phyloP scores from a whole-genome alignment of 192 early-diverging fungal genomes.

The Coemansia sp. region DNA sequence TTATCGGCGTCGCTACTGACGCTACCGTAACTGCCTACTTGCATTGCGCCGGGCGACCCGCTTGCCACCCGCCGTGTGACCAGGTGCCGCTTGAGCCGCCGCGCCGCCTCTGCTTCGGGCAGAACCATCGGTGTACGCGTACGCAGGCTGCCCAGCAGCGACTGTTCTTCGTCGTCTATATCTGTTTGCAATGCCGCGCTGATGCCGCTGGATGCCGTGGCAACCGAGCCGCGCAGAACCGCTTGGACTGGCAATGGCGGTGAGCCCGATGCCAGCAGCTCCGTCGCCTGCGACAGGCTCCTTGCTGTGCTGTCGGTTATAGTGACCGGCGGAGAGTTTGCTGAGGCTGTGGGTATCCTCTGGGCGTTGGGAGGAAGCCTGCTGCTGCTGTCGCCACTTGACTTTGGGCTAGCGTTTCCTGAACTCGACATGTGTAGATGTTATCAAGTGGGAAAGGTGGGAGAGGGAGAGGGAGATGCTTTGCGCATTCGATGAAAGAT shows the following conservation, averaged over 20 bases:
- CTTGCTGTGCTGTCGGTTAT: slow-evolving; percentile 12
- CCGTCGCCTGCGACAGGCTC: slow-evolving; percentile 31
- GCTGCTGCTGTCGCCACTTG: background rate
- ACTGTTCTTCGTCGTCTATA: slow-evolving; percentile 10
- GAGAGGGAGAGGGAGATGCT: no score
- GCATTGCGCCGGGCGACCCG: slow-evolving; percentile 32
- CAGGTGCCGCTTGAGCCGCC: slow-evolving; percentile 69
- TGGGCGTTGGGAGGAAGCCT: slow-evolving; percentile 44
- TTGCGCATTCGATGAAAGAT: no score
- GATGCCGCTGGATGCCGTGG: background rate
- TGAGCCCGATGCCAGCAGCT: slow-evolving; percentile 31
- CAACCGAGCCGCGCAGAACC: background rate
- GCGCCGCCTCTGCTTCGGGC: slow-evolving; percentile 54
- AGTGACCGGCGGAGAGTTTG: slow-evolving; percentile 14
- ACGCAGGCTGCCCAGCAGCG: slow-evolving; percentile 2
- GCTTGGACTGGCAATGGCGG: slow-evolving; percentile 14
- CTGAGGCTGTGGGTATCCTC: slow-evolving; percentile 12
- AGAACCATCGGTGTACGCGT: slow-evolving; percentile 34
- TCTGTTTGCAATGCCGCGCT: slow-evolving; percentile 1
- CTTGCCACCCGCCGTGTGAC: slow-evolving; percentile 57
- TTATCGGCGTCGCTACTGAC: slow-evolving; percentile 17
- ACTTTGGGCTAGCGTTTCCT: slow-evolving; percentile 5
- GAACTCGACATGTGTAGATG: slow-evolving; percentile 8
- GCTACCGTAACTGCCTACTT: slow-evolving; percentile 46
- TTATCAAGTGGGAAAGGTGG: no score